Percentiles rank a stretch among this genome's conserved stretches.
phyloP scores from a whole-genome alignment of 106 monocot species.

The Dioscorea zingiberensis region DNA sequence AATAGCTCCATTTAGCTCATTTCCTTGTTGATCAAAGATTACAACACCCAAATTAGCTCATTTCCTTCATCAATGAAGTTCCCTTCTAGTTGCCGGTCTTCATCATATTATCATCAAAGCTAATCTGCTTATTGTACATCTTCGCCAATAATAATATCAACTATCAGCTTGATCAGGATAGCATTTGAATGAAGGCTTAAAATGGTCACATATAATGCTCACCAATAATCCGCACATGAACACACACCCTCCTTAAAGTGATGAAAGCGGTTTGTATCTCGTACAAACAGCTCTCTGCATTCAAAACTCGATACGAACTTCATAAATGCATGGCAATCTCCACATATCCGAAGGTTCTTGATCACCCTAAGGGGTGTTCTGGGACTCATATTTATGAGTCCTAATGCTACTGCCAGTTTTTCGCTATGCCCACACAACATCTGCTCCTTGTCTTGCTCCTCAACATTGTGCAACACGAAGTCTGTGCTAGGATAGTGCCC shows the following conservation, averaged over 20 bases:
- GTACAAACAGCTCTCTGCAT: constrained; percentile 62
- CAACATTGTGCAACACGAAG: constrained; percentile 79
- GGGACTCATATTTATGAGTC: constrained; percentile 47
- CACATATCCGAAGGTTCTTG: constrained; percentile 83
- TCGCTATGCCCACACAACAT: constrained; percentile 83
- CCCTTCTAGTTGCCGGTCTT: too few species aligned
- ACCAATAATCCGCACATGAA: constrained; percentile 88
- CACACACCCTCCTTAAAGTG: constrained; percentile 74
- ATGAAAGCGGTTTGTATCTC: constrained; percentile 89
- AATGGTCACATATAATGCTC: neutral
- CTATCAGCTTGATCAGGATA: too few species aligned
- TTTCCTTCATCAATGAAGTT: too few species aligned
- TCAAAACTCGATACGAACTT: constrained; percentile 69
- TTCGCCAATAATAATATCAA: too few species aligned
- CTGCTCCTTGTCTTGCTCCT: constrained; percentile 91
- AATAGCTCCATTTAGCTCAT: too few species aligned
- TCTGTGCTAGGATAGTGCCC: constrained; percentile 53
- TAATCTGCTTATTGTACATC: too few species aligned
- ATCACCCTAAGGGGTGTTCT: constrained; percentile 61
- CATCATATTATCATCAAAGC: too few species aligned
- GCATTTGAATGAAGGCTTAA: neutral
- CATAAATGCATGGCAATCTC: constrained; percentile 70
- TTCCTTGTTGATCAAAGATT: too few species aligned
- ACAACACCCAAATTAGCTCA: too few species aligned
- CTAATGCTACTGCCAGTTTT: constrained; percentile 74